Evolutionary conservation across 768 basidiomycete species (phyloP).

Genomic region (Agaricus blazei): DNA sequence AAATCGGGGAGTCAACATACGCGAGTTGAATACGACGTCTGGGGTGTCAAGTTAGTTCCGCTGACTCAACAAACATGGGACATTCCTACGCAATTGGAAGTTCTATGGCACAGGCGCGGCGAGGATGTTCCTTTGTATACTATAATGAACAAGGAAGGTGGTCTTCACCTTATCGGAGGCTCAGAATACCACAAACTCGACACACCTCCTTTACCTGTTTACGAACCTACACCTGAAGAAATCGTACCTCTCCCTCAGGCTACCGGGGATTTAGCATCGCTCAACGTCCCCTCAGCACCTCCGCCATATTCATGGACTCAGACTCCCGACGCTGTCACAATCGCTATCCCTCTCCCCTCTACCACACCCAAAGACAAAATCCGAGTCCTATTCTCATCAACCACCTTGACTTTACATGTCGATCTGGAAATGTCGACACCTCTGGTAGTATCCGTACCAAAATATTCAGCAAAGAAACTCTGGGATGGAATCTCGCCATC

Average conservation of each 20-base stretch:
- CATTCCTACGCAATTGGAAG: constrained; percentile 35
- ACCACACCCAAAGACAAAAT: constrained; percentile 59
- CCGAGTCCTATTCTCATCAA: constrained; percentile 58
- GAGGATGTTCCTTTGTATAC: constrained; percentile 63
- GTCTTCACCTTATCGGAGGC: constrained; percentile 53
- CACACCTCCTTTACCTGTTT: constrained; percentile 26
- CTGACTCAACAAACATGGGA: constrained; percentile 27
- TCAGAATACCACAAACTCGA: constrained; percentile 45
- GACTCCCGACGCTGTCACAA: constrained; percentile 72
- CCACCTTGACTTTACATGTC: constrained; percentile 63
- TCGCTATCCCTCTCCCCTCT: constrained; percentile 81
- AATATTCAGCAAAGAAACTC: constrained; percentile 54
- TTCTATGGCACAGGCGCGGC: constrained; percentile 69
- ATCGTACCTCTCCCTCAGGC: constrained; percentile 62
- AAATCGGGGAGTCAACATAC: constrained; percentile 21
- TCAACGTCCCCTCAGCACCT: constrained; percentile 41
- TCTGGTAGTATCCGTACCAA: constrained; percentile 38
- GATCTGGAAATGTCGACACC: constrained; percentile 23
- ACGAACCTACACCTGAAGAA: constrained; percentile 63
- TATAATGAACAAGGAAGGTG: constrained; percentile 38
- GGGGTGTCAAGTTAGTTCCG: constrained; percentile 51
- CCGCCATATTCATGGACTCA: constrained; percentile 94
- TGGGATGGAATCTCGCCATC: constrained; percentile 80
- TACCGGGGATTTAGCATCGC: constrained; percentile 34
- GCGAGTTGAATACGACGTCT: constrained; percentile 55